Evolutionary conservation across 2,329 filamentous ascomycete genomes (phyloP).

Genomic region (Colletotrichum liriopes): DNA sequence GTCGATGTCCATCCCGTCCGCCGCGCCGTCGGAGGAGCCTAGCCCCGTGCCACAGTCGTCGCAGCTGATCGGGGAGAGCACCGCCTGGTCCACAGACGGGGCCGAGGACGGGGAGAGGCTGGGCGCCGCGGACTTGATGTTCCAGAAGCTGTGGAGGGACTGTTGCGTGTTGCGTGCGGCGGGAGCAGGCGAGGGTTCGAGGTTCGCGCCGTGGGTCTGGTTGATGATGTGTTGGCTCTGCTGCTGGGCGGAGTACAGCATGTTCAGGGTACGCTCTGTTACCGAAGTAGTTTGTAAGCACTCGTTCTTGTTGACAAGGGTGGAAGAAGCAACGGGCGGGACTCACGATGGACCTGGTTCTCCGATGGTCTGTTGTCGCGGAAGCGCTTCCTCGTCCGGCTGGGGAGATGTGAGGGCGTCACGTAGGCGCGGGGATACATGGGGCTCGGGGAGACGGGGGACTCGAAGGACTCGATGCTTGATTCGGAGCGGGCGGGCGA

Average conservation of each 20-base stretch:
- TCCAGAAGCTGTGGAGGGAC: conserved; percentile 75
- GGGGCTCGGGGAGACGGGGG: conserved; percentile 47
- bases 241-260: conserved; percentile 72
- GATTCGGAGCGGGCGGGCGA: conserved; percentile 55
- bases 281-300: neutral
- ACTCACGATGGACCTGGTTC: conserved; percentile 69
- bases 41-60: conserved; percentile 67
- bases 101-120: conserved; percentile 47
- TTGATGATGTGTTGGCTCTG: conserved; percentile 44
- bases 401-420: conserved; percentile 63
- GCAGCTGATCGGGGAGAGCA: conserved; percentile 57
- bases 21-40: conserved; percentile 25
- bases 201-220: conserved; percentile 40
- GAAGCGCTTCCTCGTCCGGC: conserved; percentile 74
- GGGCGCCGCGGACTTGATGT: conserved; percentile 61
- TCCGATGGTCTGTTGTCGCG: conserved; percentile 73
- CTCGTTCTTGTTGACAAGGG: neutral
- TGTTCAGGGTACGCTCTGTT: conserved; percentile 69
- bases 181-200: conserved; percentile 39
- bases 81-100: conserved; percentile 74
- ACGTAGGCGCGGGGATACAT: conserved; percentile 50
- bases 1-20: conserved; percentile 59
- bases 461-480: conserved; percentile 53
- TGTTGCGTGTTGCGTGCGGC: conserved; percentile 55
- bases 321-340: neutral